phyloP scores from a whole-genome alignment of 2,329 filamentous ascomycete species.

The Beauveria varroae region DNA sequence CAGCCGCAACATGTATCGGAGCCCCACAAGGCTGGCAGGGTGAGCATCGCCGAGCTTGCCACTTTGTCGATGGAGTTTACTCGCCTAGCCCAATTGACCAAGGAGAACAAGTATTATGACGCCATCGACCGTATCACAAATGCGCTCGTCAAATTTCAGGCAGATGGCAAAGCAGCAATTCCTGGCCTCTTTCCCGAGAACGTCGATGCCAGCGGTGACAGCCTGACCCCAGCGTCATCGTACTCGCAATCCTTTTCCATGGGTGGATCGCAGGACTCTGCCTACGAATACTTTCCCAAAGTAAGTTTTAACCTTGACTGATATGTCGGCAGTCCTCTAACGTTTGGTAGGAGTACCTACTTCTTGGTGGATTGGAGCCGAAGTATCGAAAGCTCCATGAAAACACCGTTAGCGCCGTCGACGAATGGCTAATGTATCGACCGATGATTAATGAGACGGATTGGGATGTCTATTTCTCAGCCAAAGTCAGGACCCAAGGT shows the following conservation, averaged over 20 bases:
- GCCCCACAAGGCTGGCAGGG: conserved; percentile 53
- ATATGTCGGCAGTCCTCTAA: conserved; percentile 16
- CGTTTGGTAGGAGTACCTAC: conserved; percentile 52
- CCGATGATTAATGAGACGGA: conserved; percentile 62
- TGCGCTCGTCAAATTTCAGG: conserved; percentile 68
- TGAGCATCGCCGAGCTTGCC: conserved; percentile 65
- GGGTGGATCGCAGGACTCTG: conserved; percentile 61
- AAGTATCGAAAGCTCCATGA: conserved; percentile 71
- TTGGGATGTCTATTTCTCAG: conserved; percentile 67
- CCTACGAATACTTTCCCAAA: conserved; percentile 65
- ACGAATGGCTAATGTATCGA: conserved; percentile 67
- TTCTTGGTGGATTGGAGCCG: conserved; percentile 65
- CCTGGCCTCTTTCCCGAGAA: conserved; percentile 74
- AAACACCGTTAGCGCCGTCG: conserved; percentile 57
- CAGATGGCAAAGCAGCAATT: conserved; percentile 52
- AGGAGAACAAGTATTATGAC: conserved; percentile 78
- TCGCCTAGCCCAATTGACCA: conserved; percentile 76
- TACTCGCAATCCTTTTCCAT: conserved; percentile 46
- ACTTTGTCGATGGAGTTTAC: conserved; percentile 86
- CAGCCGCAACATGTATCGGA: conserved; percentile 56
- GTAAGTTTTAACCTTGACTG: conserved; percentile 19
- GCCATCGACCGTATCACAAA: conserved; percentile 80
- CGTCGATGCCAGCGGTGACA: conserved; percentile 67
- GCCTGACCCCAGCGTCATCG: conserved; percentile 41
- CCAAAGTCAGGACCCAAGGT: conserved; percentile 46